Evolutionary conservation across 129 eudicot species (phyloP).

Genomic region (Mikania micrantha): DNA sequence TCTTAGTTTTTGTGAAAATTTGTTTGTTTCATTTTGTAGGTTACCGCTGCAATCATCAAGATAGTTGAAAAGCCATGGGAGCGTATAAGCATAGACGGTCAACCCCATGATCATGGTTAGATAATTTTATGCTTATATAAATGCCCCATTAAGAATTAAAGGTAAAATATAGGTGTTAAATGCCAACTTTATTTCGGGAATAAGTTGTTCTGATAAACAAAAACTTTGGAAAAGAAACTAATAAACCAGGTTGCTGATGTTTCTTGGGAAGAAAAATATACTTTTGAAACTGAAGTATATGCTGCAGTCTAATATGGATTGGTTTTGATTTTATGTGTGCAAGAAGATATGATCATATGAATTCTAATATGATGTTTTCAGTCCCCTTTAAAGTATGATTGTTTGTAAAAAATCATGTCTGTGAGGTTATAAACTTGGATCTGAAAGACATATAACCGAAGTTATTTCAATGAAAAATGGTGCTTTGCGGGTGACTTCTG

Average conservation of each 20-base stretch:
- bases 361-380: neutral
- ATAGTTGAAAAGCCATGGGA: constrained; percentile 95
- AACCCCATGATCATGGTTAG: constrained; percentile 85
- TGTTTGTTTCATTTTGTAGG: constrained; percentile 33
- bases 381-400: constrained; percentile 2
- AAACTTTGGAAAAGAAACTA: neutral
- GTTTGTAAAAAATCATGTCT: neutral
- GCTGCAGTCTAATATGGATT: neutral
- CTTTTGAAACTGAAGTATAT: neutral
- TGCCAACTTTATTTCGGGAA: neutral
- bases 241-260: neutral
- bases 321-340: too few species aligned
- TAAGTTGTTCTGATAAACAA: too few species aligned
- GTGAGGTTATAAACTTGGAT: constrained; percentile 90
- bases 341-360: too few species aligned
- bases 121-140: constrained; percentile 7
- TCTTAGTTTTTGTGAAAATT: neutral
- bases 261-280: neutral
- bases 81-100: constrained; percentile 61
- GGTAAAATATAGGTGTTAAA: neutral
- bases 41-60: constrained; percentile 65
- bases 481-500: constrained; percentile 61
- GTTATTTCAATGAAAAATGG: constrained; percentile 60
- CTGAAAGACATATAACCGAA: constrained; percentile 86
- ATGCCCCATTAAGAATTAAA: too few species aligned